Evolutionary conservation across 192 early-diverging fungal species (phyloP).

Genomic region (Bifiguratus adelaidae): DNA sequence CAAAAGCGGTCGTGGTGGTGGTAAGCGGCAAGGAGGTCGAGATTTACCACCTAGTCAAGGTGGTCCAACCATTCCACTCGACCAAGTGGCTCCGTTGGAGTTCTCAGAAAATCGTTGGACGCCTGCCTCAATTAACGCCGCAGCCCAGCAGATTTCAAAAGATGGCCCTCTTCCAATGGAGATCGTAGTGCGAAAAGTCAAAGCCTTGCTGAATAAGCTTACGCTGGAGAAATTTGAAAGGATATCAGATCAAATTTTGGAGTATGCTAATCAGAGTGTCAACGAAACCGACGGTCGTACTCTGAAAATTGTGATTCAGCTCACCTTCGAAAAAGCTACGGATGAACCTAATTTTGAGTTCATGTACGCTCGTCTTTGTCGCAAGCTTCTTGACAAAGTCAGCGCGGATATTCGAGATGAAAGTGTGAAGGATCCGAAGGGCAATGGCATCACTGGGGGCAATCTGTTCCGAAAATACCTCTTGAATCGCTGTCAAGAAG

Average conservation of each 20-base stretch:
- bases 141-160: conserved; percentile 19
- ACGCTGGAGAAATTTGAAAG: conserved; percentile 87
- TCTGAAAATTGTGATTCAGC: conserved; percentile 66
- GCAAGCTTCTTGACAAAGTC: conserved; percentile 56
- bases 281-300: conserved; percentile 51
- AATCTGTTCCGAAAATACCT: conserved; percentile 78
- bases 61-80: conserved; percentile 34
- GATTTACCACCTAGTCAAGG: conserved; percentile 20
- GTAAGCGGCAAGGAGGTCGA: conserved; percentile 32
- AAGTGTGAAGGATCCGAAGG: conserved; percentile 46
- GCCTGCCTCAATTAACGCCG: conserved; percentile 26
- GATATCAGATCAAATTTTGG: conserved; percentile 70
- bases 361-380: conserved; percentile 80
- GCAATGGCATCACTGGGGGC: conserved; percentile 37
- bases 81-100: conserved; percentile 68
- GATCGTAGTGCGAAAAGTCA: conserved; percentile 58
- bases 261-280: conserved; percentile 52
- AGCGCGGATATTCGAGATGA: conserved; percentile 42
- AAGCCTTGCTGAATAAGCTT: conserved; percentile 86
- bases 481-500: conserved; percentile 83
- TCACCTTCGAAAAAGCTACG: conserved; percentile 87
- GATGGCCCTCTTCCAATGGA: no score
- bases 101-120: conserved; percentile 78
- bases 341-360: conserved; percentile 79
- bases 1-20: conserved; percentile 45